These are phyloP conservation scores for Porodaedalea pini DNA, from an alignment of 1,284 basidiomycete species.

Conservation along the genomic window DNA sequence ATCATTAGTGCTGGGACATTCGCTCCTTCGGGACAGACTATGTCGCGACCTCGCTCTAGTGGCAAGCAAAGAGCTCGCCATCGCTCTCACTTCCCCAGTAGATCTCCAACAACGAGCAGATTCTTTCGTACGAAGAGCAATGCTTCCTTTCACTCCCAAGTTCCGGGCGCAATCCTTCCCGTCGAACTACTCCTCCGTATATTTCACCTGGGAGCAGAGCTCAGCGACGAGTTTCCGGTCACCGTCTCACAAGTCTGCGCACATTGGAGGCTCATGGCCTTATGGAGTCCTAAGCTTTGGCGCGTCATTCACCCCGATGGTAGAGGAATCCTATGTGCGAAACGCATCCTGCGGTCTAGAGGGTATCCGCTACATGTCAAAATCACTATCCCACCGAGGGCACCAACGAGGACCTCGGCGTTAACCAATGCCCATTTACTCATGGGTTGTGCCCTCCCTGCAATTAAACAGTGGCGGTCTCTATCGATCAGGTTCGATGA, in stretches of 20 bases:
- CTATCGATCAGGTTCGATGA: constrained; percentile 52
- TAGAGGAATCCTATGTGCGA: constrained; percentile 52
- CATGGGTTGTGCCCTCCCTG: constrained; percentile 52
- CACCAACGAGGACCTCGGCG: constrained; percentile 28
- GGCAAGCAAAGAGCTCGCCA: background rate
- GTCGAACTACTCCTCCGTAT: constrained; percentile 58
- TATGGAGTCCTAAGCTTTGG: constrained; percentile 59
- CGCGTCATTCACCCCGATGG: constrained; percentile 48
- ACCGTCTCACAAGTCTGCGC: constrained; percentile 61
- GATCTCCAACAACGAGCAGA: constrained; percentile 2
- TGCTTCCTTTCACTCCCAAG: background rate
- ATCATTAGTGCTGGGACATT: background rate
- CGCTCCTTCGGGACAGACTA: background rate
- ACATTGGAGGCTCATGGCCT: constrained; percentile 54
- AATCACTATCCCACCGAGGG: background rate
- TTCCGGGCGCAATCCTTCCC: constrained; percentile 31
- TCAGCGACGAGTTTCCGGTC: constrained; percentile 53
- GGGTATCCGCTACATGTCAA: constrained; percentile 54
- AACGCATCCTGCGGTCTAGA: constrained; percentile 53
- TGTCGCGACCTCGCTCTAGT: background rate
- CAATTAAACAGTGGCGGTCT: constrained; percentile 55
- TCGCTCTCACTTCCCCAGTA: background rate
- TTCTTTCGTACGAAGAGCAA: background rate
- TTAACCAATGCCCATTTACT: constrained; percentile 51
- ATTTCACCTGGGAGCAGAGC: constrained; percentile 55